Base-by-base conservation (phyloP, 2,329 filamentous ascomycete species). In the Chaetomium sp. region DNA sequence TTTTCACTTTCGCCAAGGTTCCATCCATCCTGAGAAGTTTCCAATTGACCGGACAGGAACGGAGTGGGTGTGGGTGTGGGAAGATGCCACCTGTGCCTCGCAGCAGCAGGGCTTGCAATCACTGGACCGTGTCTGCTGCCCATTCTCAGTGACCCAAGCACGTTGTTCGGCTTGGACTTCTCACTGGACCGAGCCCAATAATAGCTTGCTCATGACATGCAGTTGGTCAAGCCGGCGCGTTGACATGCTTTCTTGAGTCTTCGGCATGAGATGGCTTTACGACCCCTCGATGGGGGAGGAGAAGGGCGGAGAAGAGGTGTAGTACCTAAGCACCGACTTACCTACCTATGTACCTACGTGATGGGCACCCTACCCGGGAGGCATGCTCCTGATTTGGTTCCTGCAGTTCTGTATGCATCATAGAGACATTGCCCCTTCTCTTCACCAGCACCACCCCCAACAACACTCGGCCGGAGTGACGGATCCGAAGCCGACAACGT, bases 121-220 rank as follows among this genome's bases (percentile, higher is more conserved):
- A 29, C 35, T 25, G 55, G 50, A 27, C 7, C 45, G 45, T 7
- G 21, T 55, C 31, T 19, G 21, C 49, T 51, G 49, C 49, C 10
- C 21, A n/a, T 31, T 29, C 13, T 31, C 16, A 38, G 23, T n/a
- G 31, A 19, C 27, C 45, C 38, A 31, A 31, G 42, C 68, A 70
- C 68, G 68, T 70, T 70, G 33, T 42, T 23, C 29, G 63, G 33
- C 31, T 21, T 42, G 33, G n/a, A 29, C 6, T 57, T 64, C 35
- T 67, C 60, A 70, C 62, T 70, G 68, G 68, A 59, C 64, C 21
- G 49, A 27, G 54, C 31, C 55, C 33, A 33, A 42, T 57, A 56
- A 16, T 16, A 42, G 38, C 38, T 16, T 19, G 38, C 38, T 16
- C 38, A 42, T 6, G 6, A 16, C 38, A 42, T 42, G 38, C 38